Conservation (phyloP, 1,139 yeast species). For the Suhomyces anneliseae region DNA sequence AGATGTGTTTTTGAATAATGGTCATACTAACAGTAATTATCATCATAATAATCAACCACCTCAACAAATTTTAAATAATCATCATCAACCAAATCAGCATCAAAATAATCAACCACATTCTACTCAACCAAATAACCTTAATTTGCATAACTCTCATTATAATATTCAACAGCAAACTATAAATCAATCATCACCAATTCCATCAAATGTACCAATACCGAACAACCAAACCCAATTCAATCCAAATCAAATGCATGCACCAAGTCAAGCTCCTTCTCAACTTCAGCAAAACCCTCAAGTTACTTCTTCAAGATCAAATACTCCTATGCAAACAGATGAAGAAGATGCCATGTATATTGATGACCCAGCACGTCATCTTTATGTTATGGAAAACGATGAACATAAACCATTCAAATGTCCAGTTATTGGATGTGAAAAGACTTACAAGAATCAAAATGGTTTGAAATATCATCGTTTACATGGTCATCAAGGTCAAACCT, state of each 20-base stretch:
- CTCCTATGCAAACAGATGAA: constrained; percentile 39
- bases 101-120: constrained; percentile 18
- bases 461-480: constrained; percentile 92
- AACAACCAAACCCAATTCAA: constrained; percentile 10
- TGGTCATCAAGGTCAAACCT: constrained; percentile 95
- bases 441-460: constrained; percentile 96
- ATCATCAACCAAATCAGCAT: constrained; percentile 8
- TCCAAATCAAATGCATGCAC: constrained; percentile 12
- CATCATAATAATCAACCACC: constrained; percentile 10
- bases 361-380: constrained; percentile 92
- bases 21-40: constrained; percentile 6
- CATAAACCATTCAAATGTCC: constrained; percentile 97
- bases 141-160: constrained; percentile 13
- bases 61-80: constrained; percentile 11
- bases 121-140: constrained; percentile 18
- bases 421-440: constrained; percentile 96
- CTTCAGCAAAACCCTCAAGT: constrained; percentile 17
- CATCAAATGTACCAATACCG: constrained; percentile 13
- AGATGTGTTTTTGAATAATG: constrained; percentile 69
- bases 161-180: constrained; percentile 14
- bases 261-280: constrained; percentile 14
- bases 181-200: constrained; percentile 11
- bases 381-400: constrained; percentile 89
- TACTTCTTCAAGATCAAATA: constrained; percentile 17
- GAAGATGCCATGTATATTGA: constrained; percentile 64